phyloP scores from a whole-genome alignment of 148 eudicot species.

The Rhododendron simsii region DNA sequence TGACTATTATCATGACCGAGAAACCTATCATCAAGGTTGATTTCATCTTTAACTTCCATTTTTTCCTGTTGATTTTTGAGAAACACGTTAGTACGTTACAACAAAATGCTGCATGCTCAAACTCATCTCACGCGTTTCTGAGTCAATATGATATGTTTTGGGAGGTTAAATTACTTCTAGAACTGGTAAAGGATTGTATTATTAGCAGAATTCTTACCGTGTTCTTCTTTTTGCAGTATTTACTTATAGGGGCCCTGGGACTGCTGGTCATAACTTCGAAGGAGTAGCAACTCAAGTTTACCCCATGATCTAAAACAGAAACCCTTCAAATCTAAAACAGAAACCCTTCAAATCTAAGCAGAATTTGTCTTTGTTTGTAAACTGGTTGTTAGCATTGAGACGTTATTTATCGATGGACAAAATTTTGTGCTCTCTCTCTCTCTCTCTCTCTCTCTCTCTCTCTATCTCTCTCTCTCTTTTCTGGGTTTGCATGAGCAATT shows the following conservation, averaged over 20 bases:
- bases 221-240: constrained; percentile 31
- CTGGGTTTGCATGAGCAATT: neutral
- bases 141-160: neutral
- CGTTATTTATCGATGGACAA: neutral
- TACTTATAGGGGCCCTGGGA: constrained; percentile 45
- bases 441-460: neutral
- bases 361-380: neutral
- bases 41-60: neutral
- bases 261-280: constrained; percentile 45
- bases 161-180: neutral
- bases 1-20: constrained; percentile 23
- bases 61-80: neutral
- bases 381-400: neutral
- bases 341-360: neutral
- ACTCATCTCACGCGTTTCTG: neutral
- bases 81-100: neutral
- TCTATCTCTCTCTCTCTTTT: too few relatives aligned
- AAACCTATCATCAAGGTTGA: constrained; percentile 44
- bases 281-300: constrained; percentile 19
- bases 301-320: too few relatives aligned
- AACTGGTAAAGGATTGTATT: neutral
- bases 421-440: neutral
- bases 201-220: neutral
- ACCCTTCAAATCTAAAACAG: neutral
- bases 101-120: neutral